Percentiles rank a stretch among this genome's conserved stretches.
Conservation (phyloP, 306 rosid genomes). For the Luffa aegyptiaca region DNA sequence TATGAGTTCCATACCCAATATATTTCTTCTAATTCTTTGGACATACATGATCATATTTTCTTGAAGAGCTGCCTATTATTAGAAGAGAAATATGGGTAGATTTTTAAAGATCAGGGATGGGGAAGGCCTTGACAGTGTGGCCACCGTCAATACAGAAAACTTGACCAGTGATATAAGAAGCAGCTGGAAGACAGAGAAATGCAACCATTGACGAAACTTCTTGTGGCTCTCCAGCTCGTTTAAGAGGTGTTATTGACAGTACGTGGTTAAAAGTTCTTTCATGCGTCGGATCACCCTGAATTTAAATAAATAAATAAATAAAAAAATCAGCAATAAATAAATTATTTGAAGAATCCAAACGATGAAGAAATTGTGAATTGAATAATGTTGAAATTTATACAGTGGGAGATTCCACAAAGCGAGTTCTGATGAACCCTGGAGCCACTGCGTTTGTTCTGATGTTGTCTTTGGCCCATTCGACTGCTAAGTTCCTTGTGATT, state of each 20-base stretch:
- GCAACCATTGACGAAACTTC: slow-evolving; percentile 46
- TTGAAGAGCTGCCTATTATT: too few relatives aligned
- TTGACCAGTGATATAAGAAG: slow-evolving; percentile 55
- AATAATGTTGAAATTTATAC: not conserved
- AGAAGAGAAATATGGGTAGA: too few relatives aligned
- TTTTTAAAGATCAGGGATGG: not conserved
- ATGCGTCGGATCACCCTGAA: not conserved
- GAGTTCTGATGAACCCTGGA: slow-evolving; percentile 31
- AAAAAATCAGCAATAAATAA: not conserved
- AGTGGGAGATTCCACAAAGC: not conserved
- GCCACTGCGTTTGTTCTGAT: slow-evolving; percentile 47
- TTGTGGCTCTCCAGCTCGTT: slow-evolving; percentile 27
- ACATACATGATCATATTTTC: too few relatives aligned
- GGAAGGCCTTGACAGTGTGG: slow-evolving; percentile 18
- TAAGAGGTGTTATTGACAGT: slow-evolving; percentile 16
- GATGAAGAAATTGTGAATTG: not conserved
- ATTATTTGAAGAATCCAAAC: not conserved
- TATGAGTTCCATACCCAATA: too few relatives aligned
- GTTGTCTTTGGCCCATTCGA: slow-evolving; percentile 69
- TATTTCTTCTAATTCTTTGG: too few relatives aligned
- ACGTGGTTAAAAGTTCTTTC: not conserved
- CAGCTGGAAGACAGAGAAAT: slow-evolving; percentile 53
- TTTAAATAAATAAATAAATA: not conserved
- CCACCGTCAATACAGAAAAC: slow-evolving; percentile 46
- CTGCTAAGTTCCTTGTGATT: slow-evolving; percentile 44